Evolutionary conservation across 345 rosid genomes (phyloP), one percentile per base, ranked within the genome.

Genomic region (Ceriops decandra): DNA sequence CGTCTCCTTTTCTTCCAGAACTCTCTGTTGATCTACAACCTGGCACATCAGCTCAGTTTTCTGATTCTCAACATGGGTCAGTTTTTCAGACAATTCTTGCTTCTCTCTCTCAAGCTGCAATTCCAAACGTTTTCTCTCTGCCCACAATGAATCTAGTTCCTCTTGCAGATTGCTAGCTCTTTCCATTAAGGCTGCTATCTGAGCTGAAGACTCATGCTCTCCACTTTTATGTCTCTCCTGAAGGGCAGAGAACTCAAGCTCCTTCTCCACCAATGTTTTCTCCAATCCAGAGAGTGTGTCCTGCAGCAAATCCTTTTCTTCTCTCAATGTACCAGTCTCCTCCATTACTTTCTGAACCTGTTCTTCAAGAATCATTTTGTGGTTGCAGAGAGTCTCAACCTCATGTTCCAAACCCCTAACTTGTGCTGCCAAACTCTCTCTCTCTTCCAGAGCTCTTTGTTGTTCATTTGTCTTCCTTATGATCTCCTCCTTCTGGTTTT

Each of bases 31-130:
- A 71, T 92, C 87, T 57, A 63, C 80, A 5, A 85, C 69, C 78
- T 76, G 80, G 62, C 46, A 77, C 49, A 64, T 21, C 47, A 79
- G 52, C 21, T 80, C 78, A n/a, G 62, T 57, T 68, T 67, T 83
- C 76, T 79, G 74, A 72, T 72, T 79, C 76, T 84, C 80, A 73
- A 84, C 13, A 53, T 79, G 76, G 32, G 65, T 58, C 38, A 85
- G 74, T 52, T 79, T 77, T 66, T 57, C 83, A 10, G 80, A 68
- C 65, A 69, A 72, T 74, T 88, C 89, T 36, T 77, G 82, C 71
- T 73, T 86, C 78, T 80, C 91, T 69, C 76, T 74, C 64, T 84
- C 88, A 0, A 84, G 82, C 65, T 83, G 85, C 60, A 75, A 65
- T 72, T 79, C 79, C 60, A 82, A 65, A 59, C 83, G 74, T 16